A percentile compares a stretch with the other conserved stretches of the same genome.
Evolutionary conservation across 2,329 filamentous ascomycete species (phyloP).

Genomic region (Epichloe gansuensis): DNA sequence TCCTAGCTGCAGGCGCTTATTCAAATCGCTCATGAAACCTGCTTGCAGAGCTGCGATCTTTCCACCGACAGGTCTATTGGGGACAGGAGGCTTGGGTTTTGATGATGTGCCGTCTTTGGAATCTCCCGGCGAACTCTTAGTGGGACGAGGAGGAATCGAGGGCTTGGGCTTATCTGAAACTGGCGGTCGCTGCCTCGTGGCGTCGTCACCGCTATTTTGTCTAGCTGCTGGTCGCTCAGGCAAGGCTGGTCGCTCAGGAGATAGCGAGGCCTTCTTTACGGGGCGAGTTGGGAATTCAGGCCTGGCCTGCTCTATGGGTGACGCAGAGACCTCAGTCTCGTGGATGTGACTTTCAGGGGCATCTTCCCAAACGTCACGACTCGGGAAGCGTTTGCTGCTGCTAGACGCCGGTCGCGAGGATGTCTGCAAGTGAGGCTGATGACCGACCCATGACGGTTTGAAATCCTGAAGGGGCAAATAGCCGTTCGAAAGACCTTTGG

Average conservation of each 20-base stretch:
- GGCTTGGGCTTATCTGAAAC: slow-evolving; percentile 46
- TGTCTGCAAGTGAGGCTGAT: slow-evolving; percentile 34
- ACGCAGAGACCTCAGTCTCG: slow-evolving; percentile 53
- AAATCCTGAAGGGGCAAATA: slow-evolving; percentile 18
- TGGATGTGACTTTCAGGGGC: slow-evolving; percentile 71
- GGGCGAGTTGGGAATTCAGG: slow-evolving; percentile 20
- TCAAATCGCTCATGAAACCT: slow-evolving; percentile 85
- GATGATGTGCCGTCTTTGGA: slow-evolving; percentile 30
- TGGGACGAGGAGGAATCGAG: slow-evolving; percentile 46
- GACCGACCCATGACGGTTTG: slow-evolving; percentile 31
- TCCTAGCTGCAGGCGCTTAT: slow-evolving; percentile 75
- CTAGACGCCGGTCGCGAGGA: slow-evolving; percentile 37
- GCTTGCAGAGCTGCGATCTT: slow-evolving; percentile 89
- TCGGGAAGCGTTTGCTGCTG: slow-evolving; percentile 66
- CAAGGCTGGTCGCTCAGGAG: slow-evolving; percentile 30
- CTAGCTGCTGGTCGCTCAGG: slow-evolving; percentile 43
- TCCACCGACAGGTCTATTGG: slow-evolving; percentile 57
- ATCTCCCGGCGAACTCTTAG: slow-evolving; percentile 33
- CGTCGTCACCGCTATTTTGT: slow-evolving; percentile 24
- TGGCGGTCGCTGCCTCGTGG: slow-evolving; percentile 24
- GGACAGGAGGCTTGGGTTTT: slow-evolving; percentile 75
- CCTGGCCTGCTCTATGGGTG: slow-evolving; percentile 17
- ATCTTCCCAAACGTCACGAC: slow-evolving; percentile 91
- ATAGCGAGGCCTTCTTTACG: slow-evolving; percentile 24
- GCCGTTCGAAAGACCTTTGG: slow-evolving; percentile 16